Base-by-base conservation (phyloP, 352 stramenopile genomes). In the Sclerospora graminicola region DNA sequence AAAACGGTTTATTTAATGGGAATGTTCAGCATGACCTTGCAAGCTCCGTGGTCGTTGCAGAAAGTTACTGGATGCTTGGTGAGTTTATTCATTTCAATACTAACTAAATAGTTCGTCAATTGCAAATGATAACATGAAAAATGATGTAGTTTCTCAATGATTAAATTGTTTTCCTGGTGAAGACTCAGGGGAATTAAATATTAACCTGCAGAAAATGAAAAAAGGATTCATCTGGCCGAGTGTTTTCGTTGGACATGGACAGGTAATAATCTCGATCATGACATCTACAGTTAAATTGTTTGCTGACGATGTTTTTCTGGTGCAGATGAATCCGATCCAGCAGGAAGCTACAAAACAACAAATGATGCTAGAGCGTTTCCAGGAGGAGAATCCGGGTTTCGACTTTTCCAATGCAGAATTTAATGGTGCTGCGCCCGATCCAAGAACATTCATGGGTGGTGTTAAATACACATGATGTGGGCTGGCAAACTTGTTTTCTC, bases 351-450 rank as follows among this genome's bases (percentile, higher is more conserved):
- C 96, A 13, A 91, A 97, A 61, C 89, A 97, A 55, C 82, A 97
- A 59, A 77, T 99, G 53, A 97, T 98, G 89, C 67, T 98, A 18
- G 95, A 99, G 68, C 70, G 95, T 21, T 99, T 98, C 67, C 91
- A 98, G 61, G 90, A 98, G 57, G 95, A 98, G 63, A 95, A 98
- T 66, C 94, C 95, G n/a, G 94, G 95, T 19, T 98, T 98, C 55
- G 95, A 99, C 49, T 99, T 99, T 75, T 96, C 90, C 9, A 85
- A 93, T 41, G 96, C 96, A 20, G 82, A 97, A 50, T 98, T 99
- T 57, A 98, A 97, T 67, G 96, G 96, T 4, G 59, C 80, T 21
- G 93, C 95, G 8, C 96, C 96, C 1, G 92, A 99, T 63, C 84
- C 96, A 13, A 75, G 90, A 43, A 97, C 78, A 13, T 99, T 98